Evolutionary conservation across 345 rosid species (phyloP).

Genomic region (Rubroshorea leprosula): DNA sequence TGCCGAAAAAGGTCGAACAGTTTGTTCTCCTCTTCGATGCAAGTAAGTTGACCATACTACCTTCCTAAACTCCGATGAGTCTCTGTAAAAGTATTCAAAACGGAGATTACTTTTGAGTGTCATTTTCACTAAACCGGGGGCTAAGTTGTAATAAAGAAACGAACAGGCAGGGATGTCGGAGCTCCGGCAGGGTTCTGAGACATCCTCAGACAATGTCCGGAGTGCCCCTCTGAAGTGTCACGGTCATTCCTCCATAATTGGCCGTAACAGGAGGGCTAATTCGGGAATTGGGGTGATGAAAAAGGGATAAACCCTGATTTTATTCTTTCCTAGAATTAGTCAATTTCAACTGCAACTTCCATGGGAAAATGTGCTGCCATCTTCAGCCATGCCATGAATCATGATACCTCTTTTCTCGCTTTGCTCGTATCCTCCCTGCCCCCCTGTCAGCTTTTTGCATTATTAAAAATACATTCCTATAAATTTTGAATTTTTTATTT

Average conservation of each 20-base stretch:
- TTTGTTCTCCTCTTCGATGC: conserved; percentile 87
- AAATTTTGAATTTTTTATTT: no score
- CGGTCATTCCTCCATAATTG: conserved; percentile 15
- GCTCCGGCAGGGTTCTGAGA: conserved; percentile 35
- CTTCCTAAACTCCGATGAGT: background rate
- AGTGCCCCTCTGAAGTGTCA: conserved; percentile 33
- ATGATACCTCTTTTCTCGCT: conserved; percentile 15
- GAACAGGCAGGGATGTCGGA: no score
- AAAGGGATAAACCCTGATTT: background rate
- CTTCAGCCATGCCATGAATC: no score
- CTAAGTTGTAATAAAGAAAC: no score
- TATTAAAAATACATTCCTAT: no score
- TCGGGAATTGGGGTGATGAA: conserved; percentile 53
- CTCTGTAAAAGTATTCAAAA: no score
- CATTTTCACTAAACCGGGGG: background rate
- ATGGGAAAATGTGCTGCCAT: conserved; percentile 2
- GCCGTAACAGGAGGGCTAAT: conserved; percentile 41
- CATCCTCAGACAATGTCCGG: conserved; percentile 35
- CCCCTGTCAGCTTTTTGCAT: conserved; percentile 18
- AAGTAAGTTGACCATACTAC: conserved; percentile 45
- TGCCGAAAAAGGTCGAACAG: conserved; percentile 74
- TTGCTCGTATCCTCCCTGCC: conserved; percentile 5
- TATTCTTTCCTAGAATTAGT: conserved; percentile 25
- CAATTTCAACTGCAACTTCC: conserved; percentile 19
- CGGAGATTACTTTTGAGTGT: no score